A percentile compares a stretch with the other conserved stretches of the same genome.
Evolutionary conservation across 257 asterid genomes (phyloP).

Genomic region (Buddleja alternifolia): DNA sequence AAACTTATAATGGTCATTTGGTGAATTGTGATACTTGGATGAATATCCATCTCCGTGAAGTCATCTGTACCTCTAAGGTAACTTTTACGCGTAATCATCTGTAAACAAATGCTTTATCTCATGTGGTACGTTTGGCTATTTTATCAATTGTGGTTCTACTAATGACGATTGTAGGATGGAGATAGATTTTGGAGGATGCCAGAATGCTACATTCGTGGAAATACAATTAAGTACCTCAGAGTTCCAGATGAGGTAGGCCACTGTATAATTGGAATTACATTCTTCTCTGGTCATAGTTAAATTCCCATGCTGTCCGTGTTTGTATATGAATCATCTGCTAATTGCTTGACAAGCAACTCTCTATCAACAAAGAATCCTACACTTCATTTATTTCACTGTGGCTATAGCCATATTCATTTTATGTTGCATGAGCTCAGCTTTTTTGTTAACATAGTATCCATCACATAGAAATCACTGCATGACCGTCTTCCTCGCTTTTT

Average conservation of each 20-base stretch:
- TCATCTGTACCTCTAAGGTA: conserved; percentile 74
- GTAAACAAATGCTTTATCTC: not conserved
- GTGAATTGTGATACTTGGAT: conserved; percentile 78
- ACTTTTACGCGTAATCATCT: not conserved
- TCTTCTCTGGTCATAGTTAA: not conserved
- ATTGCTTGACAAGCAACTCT: conserved; percentile 3
- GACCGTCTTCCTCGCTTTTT: too few species aligned
- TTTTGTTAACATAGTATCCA: not conserved
- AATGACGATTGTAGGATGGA: conserved; percentile 51
- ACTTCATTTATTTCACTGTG: not conserved
- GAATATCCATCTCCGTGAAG: conserved; percentile 81
- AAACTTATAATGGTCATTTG: conserved; percentile 71
- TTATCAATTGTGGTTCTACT: conserved; percentile 1
- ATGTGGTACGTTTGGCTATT: too few species aligned
- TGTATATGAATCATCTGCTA: not conserved
- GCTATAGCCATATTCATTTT: not conserved
- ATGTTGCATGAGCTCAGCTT: not conserved
- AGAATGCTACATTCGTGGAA: conserved; percentile 33
- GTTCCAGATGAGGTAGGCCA: conserved; percentile 68
- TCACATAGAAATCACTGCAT: not conserved
- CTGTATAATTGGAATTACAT: not conserved
- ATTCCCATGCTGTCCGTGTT: not conserved
- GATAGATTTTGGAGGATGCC: conserved; percentile 47
- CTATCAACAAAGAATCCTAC: not conserved
- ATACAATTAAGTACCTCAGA: conserved; percentile 40